A percentile compares a stretch with the other conserved stretches of the same genome.
These are phyloP conservation scores for Nidula niveotomentosa DNA, from an alignment of 1,284 basidiomycete species.

Conservation along the genomic window DNA sequence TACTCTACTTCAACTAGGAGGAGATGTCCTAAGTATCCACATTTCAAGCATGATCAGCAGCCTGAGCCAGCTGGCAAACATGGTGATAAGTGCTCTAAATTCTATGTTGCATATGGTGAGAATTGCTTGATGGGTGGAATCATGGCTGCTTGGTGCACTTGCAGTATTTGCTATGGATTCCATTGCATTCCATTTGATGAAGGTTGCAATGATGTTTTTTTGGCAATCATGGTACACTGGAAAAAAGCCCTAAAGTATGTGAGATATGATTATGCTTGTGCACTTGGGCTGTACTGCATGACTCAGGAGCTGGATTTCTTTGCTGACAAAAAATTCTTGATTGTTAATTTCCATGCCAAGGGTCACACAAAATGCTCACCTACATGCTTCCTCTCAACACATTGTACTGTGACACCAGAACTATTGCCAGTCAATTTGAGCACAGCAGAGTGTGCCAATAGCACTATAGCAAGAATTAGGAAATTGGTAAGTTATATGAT, in stretches of 20 bases:
- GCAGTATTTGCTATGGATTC: conserved; percentile 30
- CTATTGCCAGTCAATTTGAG: conserved; percentile 26
- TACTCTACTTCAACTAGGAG: too few relatives aligned
- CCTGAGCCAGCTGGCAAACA: conserved; percentile 7
- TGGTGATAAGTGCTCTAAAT: conserved; percentile 28
- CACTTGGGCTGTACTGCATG: conserved; percentile 29
- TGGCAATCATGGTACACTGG: conserved; percentile 23
- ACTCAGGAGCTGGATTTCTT: conserved; percentile 25
- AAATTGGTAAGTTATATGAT: too few relatives aligned
- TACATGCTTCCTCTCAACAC: conserved; percentile 22
- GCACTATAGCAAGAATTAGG: conserved; percentile 22
- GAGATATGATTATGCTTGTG: conserved; percentile 32
- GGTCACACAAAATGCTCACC: conserved; percentile 25
- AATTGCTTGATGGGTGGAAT: conserved; percentile 27
- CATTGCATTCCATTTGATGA: conserved; percentile 34
- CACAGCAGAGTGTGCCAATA: conserved; percentile 33
- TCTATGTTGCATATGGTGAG: conserved; percentile 28
- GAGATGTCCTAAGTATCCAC: conserved; percentile 12
- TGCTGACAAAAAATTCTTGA: conserved; percentile 24
- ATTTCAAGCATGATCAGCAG: conserved; percentile 9
- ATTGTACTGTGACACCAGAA: conserved; percentile 16
- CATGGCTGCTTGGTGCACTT: conserved; percentile 31
- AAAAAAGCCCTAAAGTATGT: conserved; percentile 7
- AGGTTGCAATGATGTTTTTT: conserved; percentile 34
- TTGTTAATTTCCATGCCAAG: conserved; percentile 28